Conservation (phyloP, 305 asterid species). For the Fraxinus platypoda region DNA sequence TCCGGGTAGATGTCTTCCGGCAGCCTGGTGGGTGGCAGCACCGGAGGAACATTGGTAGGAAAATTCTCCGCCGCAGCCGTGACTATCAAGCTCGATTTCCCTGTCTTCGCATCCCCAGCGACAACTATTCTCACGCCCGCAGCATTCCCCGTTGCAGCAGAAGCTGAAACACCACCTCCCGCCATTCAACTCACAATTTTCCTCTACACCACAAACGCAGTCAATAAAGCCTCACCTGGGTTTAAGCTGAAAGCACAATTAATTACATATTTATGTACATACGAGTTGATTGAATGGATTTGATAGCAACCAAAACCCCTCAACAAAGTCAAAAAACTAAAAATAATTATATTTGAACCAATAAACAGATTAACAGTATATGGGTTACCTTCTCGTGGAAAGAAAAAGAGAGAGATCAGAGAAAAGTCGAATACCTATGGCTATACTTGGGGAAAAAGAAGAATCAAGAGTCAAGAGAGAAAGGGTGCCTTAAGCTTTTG, state of each 20-base stretch:
- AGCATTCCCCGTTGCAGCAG: slow-evolving; percentile 44
- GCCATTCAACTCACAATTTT: slow-evolving; percentile 48
- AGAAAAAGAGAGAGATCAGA: neutral
- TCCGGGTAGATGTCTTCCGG: slow-evolving; percentile 90
- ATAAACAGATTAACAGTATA: neutral
- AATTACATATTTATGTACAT: neutral
- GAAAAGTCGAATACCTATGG: neutral
- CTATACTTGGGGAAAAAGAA: neutral
- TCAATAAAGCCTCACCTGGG: slow-evolving; percentile 25
- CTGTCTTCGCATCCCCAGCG: slow-evolving; percentile 89
- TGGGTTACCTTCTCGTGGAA: neutral
- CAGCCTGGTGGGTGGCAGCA: slow-evolving; percentile 85
- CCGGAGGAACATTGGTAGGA: slow-evolving; percentile 71
- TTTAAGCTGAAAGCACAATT: neutral
- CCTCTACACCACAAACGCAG: slow-evolving; percentile 15
- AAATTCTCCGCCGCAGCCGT: slow-evolving; percentile 80
- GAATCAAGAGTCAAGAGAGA: neutral
- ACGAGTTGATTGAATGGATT: slow-evolving; percentile 18
- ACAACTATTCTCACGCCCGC: slow-evolving; percentile 72
- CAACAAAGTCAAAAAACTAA: neutral
- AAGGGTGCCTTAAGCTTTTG: neutral
- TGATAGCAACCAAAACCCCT: slow-evolving; percentile 21
- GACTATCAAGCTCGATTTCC: slow-evolving; percentile 84
- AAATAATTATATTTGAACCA: neutral
- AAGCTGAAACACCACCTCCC: slow-evolving; percentile 63